Conservation (phyloP, 495 filamentous ascomycete genomes). For the Xylaria telfairii region DNA sequence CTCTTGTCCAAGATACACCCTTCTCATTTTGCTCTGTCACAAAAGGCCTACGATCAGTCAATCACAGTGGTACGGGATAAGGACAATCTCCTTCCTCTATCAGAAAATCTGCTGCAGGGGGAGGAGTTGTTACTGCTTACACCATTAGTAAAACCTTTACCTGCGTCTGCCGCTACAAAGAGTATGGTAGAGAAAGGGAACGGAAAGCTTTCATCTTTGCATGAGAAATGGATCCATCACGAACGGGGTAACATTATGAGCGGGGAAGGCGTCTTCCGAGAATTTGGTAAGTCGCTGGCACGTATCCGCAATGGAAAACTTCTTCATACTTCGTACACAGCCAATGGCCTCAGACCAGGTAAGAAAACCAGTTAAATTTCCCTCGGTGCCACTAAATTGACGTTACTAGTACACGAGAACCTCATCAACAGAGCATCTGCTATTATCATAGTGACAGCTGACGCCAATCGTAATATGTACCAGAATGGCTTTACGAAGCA, state of each 20-base stretch:
- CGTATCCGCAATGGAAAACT: slow-evolving; percentile 81
- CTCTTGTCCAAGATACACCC: slow-evolving; percentile 79
- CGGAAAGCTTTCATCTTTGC: slow-evolving; percentile 54
- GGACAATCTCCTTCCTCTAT: slow-evolving; percentile 76
- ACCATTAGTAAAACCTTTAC: slow-evolving; percentile 83
- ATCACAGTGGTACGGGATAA: slow-evolving; percentile 88
- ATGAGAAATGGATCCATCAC: slow-evolving; percentile 59
- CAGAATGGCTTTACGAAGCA: slow-evolving; percentile 93
- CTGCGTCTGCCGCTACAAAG: slow-evolving; percentile 75
- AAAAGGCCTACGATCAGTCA: slow-evolving; percentile 81
- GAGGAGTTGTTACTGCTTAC: slow-evolving; percentile 85
- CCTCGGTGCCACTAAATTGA: not conserved
- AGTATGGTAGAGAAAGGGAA: slow-evolving; percentile 53
- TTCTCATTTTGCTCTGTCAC: slow-evolving; percentile 76
- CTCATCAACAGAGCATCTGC: slow-evolving; percentile 84
- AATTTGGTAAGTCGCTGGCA: slow-evolving; percentile 80
- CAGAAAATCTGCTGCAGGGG: slow-evolving; percentile 75
- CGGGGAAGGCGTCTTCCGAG: slow-evolving; percentile 85
- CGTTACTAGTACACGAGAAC: slow-evolving; percentile 73
- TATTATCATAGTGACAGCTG: slow-evolving; percentile 86
- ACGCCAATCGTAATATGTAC: slow-evolving; percentile 88
- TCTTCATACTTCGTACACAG: slow-evolving; percentile 88
- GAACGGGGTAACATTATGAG: slow-evolving; percentile 78
- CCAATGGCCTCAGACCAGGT: slow-evolving; percentile 81
- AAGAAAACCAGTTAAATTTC: slow-evolving; percentile 15